Evolutionary conservation across 805 yeast genomes (phyloP).

Genomic region (Suhomyces pyralidae): DNA sequence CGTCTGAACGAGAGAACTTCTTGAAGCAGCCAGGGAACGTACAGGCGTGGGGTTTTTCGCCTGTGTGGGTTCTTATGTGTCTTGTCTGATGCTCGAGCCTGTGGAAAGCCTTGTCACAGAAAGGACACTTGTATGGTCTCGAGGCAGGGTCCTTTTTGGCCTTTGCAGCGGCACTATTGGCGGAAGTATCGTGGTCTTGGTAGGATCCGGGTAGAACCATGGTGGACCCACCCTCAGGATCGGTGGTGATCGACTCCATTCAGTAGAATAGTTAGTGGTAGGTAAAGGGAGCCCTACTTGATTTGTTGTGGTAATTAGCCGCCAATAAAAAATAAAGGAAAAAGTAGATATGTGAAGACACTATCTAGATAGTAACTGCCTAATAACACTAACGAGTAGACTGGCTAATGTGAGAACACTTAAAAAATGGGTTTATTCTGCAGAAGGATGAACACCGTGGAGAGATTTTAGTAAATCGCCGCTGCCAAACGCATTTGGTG

Average conservation of each 20-base stretch:
- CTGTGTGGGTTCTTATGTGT: slow-evolving; percentile 89
- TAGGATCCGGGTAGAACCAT: background rate
- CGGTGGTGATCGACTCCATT: background rate
- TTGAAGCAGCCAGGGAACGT: slow-evolving; percentile 81
- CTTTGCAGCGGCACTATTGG: background rate
- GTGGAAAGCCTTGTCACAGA: slow-evolving; percentile 83
- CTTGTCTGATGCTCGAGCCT: slow-evolving; percentile 88
- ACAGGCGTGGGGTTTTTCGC: slow-evolving; percentile 88
- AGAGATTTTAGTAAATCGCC: background rate
- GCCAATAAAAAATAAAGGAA: background rate
- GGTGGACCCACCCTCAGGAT: background rate
- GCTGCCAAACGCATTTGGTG: slow-evolving; percentile 2
- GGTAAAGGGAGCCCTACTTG: background rate
- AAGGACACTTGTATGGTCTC: slow-evolving; percentile 80
- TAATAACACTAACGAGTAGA: background rate
- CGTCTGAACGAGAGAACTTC: slow-evolving; percentile 77
- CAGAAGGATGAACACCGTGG: background rate
- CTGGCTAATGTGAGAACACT: background rate
- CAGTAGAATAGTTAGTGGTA: background rate
- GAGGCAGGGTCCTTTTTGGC: slow-evolving; percentile 12
- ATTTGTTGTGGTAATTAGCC: background rate
- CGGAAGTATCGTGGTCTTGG: background rate
- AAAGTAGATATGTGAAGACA: background rate
- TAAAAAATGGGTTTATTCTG: background rate
- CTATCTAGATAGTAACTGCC: too few relatives aligned